phyloP scores from a whole-genome alignment of 495 filamentous ascomycete species.

The Staphylotrichum tortipilum region DNA sequence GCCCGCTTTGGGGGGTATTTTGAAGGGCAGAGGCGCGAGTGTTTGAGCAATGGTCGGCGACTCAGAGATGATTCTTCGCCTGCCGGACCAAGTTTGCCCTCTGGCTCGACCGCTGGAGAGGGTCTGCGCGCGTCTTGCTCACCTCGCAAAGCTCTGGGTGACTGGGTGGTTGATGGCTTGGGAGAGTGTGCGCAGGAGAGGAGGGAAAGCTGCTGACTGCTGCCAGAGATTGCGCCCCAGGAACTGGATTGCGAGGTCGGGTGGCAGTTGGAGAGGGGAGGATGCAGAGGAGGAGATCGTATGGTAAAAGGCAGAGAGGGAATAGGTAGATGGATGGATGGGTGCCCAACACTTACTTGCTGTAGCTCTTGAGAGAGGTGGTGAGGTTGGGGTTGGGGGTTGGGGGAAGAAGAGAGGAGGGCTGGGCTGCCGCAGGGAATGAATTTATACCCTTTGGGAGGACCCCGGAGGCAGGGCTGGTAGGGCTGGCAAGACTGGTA shows the following conservation, averaged over 20 bases:
- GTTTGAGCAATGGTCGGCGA: neutral
- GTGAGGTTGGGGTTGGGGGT: neutral
- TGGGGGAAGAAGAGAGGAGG: neutral
- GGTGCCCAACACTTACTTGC: too few relatives aligned
- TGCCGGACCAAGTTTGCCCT: too few relatives aligned
- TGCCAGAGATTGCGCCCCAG: neutral
- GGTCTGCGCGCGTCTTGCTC: neutral
- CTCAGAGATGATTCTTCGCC: too few relatives aligned
- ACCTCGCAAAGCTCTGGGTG: neutral
- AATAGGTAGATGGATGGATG: too few relatives aligned
- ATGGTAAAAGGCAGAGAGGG: too few relatives aligned
- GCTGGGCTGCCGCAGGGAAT: neutral
- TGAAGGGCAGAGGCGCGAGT: too few relatives aligned
- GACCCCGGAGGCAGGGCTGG: neutral
- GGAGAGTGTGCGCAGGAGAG: neutral
- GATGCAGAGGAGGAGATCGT: neutral
- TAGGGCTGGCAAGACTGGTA: too few relatives aligned
- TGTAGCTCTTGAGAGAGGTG: too few relatives aligned
- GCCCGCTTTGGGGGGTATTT: too few relatives aligned
- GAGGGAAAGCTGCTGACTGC: neutral
- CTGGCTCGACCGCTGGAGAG: too few relatives aligned
- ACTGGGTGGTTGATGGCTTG: neutral
- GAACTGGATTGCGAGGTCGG: neutral
- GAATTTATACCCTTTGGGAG: neutral
- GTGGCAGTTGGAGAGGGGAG: neutral